Base-by-base conservation (phyloP, 805 yeast genomes). In the Clavispora fructus region DNA sequence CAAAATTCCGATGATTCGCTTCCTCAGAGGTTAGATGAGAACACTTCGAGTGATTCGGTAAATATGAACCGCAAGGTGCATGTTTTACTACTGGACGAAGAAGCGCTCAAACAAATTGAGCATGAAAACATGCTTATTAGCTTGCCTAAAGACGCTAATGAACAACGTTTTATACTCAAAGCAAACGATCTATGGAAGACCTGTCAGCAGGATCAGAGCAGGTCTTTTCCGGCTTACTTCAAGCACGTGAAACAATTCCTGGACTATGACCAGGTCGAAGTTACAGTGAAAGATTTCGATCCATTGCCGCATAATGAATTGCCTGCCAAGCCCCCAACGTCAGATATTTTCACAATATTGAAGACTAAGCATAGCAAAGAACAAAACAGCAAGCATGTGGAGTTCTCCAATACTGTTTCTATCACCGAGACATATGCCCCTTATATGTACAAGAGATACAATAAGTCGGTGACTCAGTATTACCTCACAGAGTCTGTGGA, bases 341-440 rank as follows among this genome's bases (percentile, higher is more conserved):
- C 27, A 6, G 16, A 16, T 12, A 26, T 27, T 30, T 17, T 7
- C 17, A 17, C 41, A 4, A 35, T 35, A 6, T 35, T 37, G 37
- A 35, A 28, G 17, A 13, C 37, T 14, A 19, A 13, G 13, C 45
- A 59, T 55, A 26, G 4, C 42, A 30, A 27, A 13, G 39, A 17
- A 19, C 39, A 44, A 11, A 44, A 79, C 74, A 14, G 54, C 51
- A 14, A 32, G 17, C 31, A 29, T 6, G 56, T 53, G 32, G 46
- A 38, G 39, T 82, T 82, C 54, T 68, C 79, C 8, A 71, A 75
- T 46, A 67, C 69, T 48, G 66, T 80, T 31, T 67, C 56, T 41
- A 68, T 79, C 40, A 75, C 76, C 50, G 78, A 77, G 44, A 80
- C 87, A 1, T 75, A 68, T 53, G 71, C 84, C 1, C 66, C 81